Evolutionary conservation across 208 protist species (phyloP).

Genomic region (Zelonia costaricensis): DNA sequence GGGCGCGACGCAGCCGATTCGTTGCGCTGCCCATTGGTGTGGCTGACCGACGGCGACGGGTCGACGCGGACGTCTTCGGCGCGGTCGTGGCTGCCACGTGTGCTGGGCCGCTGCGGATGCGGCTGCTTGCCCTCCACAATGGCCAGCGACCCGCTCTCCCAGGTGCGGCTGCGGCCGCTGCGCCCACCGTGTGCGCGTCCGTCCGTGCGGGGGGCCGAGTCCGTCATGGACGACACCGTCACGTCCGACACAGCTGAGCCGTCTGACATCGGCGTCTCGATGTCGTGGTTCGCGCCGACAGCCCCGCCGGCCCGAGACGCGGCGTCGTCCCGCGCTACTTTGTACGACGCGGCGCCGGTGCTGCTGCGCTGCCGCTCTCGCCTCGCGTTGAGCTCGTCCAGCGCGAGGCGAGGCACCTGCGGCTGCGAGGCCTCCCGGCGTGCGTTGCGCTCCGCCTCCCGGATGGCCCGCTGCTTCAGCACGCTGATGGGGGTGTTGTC

Average conservation of each 20-base stretch:
- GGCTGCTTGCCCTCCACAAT: neutral
- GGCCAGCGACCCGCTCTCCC: neutral
- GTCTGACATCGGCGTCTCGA: constrained; percentile 5
- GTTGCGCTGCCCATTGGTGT: neutral
- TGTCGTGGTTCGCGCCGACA: neutral
- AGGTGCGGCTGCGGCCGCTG: constrained; percentile 1
- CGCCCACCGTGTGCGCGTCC: neutral
- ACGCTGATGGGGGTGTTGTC: constrained; percentile 27
- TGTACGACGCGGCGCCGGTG: constrained; percentile 5
- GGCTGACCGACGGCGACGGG: neutral
- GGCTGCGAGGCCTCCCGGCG: constrained; percentile 4
- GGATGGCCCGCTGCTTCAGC: constrained; percentile 22
- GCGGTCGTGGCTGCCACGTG: no score
- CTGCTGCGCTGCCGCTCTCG: constrained; percentile 8
- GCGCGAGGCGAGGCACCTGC: constrained; percentile 26
- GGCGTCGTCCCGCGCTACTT: neutral
- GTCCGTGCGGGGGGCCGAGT: constrained; percentile 10
- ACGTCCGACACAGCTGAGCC: constrained; percentile 19
- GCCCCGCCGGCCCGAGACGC: neutral
- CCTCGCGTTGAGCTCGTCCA: constrained; percentile 20
- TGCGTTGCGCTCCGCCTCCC: constrained; percentile 17
- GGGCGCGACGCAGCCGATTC: no score
- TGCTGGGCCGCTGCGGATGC: neutral
- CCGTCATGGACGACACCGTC: constrained; percentile 36
- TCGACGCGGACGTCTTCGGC: neutral